Evolutionary conservation across 768 basidiomycete species (phyloP).

Genomic region (Trametes sanguinea): DNA sequence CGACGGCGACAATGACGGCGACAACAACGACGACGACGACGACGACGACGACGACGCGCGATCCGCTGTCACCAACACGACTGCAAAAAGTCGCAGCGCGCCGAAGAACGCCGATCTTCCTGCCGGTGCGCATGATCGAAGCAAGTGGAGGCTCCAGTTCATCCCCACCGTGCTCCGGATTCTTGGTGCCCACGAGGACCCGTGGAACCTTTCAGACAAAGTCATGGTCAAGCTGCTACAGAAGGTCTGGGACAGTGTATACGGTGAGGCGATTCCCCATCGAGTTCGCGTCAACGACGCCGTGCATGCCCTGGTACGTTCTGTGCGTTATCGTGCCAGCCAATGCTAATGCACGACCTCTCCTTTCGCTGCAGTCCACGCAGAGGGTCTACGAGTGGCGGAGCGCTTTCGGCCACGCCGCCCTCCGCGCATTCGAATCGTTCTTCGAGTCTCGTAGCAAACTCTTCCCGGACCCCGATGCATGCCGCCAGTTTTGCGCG

Average conservation of each 20-base stretch:
- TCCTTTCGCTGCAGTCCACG: not conserved
- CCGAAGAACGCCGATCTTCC: not conserved
- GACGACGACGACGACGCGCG: not conserved
- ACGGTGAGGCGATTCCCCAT: not conserved
- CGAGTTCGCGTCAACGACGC: not conserved
- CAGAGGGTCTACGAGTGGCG: conserved; percentile 9
- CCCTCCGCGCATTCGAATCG: not conserved
- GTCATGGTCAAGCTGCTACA: not conserved
- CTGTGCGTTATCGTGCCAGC: not conserved
- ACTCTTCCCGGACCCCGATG: not conserved
- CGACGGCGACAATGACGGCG: too few relatives aligned
- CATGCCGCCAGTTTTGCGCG: not conserved
- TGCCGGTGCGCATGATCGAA: not conserved
- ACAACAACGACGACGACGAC: not conserved
- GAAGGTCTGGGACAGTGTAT: not conserved
- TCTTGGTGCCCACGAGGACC: not conserved
- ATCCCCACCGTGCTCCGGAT: conserved; percentile 1
- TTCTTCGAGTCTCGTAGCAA: not conserved
- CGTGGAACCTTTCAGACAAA: not conserved
- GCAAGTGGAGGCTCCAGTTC: not conserved
- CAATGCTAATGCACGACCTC: not conserved
- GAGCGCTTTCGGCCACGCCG: not conserved
- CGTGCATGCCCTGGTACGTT: not conserved
- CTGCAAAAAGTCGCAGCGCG: not conserved
- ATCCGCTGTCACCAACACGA: not conserved